Evolutionary conservation across 2,329 filamentous ascomycete species (phyloP).

Genomic region (Hypoxylon sp.): DNA sequence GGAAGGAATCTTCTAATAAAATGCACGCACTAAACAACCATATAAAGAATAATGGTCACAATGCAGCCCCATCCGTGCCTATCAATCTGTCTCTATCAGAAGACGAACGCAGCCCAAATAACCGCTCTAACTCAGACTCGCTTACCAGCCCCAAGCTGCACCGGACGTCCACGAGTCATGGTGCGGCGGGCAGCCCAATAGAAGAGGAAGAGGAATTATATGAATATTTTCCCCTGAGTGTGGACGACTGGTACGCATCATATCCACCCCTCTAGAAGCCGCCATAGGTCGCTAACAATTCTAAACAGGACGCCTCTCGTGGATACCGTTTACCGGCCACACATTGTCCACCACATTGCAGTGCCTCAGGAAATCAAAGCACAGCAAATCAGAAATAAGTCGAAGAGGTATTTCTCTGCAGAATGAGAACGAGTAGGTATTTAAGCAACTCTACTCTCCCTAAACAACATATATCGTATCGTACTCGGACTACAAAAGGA

Average conservation of each 20-base stretch:
- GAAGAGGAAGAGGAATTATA: conserved; percentile 89
- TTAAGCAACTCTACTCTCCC: background rate
- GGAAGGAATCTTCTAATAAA: conserved; percentile 51
- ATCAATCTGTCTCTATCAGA: conserved; percentile 72
- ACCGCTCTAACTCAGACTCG: conserved; percentile 64
- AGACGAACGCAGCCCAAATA: conserved; percentile 70
- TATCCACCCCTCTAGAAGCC: background rate
- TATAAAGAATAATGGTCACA: conserved; percentile 47
- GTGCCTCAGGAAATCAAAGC: conserved; percentile 79
- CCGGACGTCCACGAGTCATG: conserved; percentile 55
- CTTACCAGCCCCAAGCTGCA: conserved; percentile 64
- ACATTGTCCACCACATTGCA: conserved; percentile 91
- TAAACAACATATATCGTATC: conserved; percentile 1
- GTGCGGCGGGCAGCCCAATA: conserved; percentile 71
- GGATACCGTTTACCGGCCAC: conserved; percentile 67
- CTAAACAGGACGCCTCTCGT: conserved; percentile 49
- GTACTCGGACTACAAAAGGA: conserved; percentile 10
- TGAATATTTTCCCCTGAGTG: conserved; percentile 92
- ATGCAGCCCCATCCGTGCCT: conserved; percentile 54
- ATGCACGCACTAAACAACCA: conserved; percentile 44
- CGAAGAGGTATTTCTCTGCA: conserved; percentile 80
- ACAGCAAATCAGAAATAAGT: conserved; percentile 74
- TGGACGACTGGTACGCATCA: conserved; percentile 82
- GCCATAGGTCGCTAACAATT: conserved; percentile 6
- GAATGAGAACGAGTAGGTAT: conserved; percentile 60